phyloP scores from a whole-genome alignment of 108 stramenopile genomes.

The Nitzschia sp. region DNA sequence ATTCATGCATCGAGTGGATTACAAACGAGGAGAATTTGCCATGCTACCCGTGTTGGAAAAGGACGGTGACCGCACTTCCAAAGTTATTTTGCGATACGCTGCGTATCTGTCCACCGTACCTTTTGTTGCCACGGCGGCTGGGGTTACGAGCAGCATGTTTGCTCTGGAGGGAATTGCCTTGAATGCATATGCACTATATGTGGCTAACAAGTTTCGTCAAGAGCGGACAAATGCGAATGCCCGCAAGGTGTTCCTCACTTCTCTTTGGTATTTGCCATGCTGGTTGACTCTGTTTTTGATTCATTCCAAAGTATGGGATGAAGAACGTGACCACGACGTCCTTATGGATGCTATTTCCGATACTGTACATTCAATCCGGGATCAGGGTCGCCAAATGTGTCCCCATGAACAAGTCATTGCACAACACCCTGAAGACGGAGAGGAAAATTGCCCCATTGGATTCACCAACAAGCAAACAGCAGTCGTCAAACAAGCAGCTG shows the following conservation, averaged over 20 bases:
- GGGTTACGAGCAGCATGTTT: slow-evolving; percentile 95
- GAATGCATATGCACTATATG: slow-evolving; percentile 81
- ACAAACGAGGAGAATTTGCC: slow-evolving; percentile 77
- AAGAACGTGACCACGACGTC: slow-evolving; percentile 50
- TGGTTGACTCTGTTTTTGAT: slow-evolving; percentile 89
- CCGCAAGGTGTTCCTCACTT: slow-evolving; percentile 89
- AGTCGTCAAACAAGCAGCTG: slow-evolving; percentile 10
- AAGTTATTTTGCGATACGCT: slow-evolving; percentile 80
- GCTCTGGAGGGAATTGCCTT: slow-evolving; percentile 87
- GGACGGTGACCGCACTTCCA: slow-evolving; percentile 80
- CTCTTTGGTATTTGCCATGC: slow-evolving; percentile 96
- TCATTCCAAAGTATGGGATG: slow-evolving; percentile 87
- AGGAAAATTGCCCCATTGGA: slow-evolving; percentile 43
- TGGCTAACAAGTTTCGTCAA: slow-evolving; percentile 74
- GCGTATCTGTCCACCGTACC: slow-evolving; percentile 86
- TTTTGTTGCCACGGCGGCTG: slow-evolving; percentile 66
- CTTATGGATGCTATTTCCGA: slow-evolving; percentile 38
- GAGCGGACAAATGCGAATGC: slow-evolving; percentile 94
- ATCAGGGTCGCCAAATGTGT: slow-evolving; percentile 77
- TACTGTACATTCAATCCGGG: slow-evolving; percentile 58
- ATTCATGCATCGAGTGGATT: slow-evolving; percentile 92
- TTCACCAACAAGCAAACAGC: slow-evolving; percentile 18
- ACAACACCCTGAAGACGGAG: slow-evolving; percentile 6
- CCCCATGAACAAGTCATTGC: slow-evolving; percentile 62
- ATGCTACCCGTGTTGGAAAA: slow-evolving; percentile 62